phyloP scores from a whole-genome alignment of 345 rosid species.

The Capsella bursapastoris region DNA sequence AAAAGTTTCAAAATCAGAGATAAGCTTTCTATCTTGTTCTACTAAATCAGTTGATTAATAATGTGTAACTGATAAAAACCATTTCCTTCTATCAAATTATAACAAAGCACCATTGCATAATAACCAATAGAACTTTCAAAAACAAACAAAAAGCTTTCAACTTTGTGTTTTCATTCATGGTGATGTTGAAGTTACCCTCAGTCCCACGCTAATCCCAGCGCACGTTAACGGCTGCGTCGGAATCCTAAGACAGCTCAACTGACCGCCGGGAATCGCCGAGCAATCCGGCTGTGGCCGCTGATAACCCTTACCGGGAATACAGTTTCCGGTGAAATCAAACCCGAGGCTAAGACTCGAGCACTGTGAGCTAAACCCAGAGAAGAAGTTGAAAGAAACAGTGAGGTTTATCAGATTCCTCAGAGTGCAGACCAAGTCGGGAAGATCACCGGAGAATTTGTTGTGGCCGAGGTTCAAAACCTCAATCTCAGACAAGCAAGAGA shows the following conservation, averaged over 20 bases:
- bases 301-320: conserved; percentile 75
- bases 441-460: conserved; percentile 74
- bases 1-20: background rate
- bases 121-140: background rate
- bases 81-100: conserved; percentile 9
- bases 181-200: conserved; percentile 16
- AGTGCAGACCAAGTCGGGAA: conserved; percentile 77
- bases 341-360: conserved; percentile 65
- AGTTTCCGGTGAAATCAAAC: conserved; percentile 75
- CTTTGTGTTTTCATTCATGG: conserved; percentile 30
- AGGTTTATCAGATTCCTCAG: conserved; percentile 64
- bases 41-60: conserved; percentile 31
- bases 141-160: background rate
- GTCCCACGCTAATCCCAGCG: conserved; percentile 51
- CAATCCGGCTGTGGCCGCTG: conserved; percentile 87
- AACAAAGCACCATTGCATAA: conserved; percentile 15
- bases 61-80: conserved; percentile 9
- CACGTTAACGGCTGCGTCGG: conserved; percentile 75
- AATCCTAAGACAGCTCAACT: conserved; percentile 79
- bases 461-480: conserved; percentile 82
- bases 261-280: conserved; percentile 61
- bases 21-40: background rate
- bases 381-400: conserved; percentile 86
- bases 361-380: conserved; percentile 86
- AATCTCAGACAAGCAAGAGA: conserved; percentile 61